A percentile compares a stretch with the other conserved stretches of the same genome.
These are phyloP conservation scores for Epicoccum nigrum DNA, from an alignment of 2,329 filamentous ascomycete species.

Conservation along the genomic window DNA sequence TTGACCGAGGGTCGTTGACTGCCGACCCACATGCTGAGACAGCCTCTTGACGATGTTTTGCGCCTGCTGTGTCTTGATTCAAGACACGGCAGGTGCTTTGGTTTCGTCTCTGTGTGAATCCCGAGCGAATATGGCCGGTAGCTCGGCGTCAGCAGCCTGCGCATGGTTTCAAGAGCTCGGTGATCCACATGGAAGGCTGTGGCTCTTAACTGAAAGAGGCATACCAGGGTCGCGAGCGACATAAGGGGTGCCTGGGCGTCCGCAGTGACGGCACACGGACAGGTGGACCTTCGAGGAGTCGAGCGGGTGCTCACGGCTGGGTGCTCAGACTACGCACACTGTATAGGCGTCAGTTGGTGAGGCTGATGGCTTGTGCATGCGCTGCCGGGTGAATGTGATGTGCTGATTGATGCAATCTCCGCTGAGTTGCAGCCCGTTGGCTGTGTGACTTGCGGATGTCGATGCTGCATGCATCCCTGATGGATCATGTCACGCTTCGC, in stretches of 20 bases:
- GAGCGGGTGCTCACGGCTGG: conserved; percentile 24
- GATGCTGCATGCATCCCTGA: conserved; percentile 34
- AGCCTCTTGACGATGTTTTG: background rate
- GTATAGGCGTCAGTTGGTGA: conserved; percentile 23
- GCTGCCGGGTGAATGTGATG: conserved; percentile 26
- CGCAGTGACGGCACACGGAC: conserved; percentile 33
- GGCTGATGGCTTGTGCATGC: conserved; percentile 28
- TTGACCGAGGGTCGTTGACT: background rate
- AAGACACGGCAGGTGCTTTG: conserved; percentile 20
- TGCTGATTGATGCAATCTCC: conserved; percentile 45
- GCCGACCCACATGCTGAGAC: background rate
- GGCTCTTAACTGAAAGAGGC: conserved; percentile 29
- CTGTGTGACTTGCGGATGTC: conserved; percentile 33
- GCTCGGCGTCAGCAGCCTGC: conserved; percentile 32
- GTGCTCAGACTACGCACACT: conserved; percentile 21
- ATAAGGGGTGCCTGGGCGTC: conserved; percentile 27
- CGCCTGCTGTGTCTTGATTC: conserved; percentile 21
- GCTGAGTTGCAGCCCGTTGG: conserved; percentile 39
- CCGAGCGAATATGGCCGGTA: conserved; percentile 23
- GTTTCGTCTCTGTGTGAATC: conserved; percentile 21
- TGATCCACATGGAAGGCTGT: conserved; percentile 29
- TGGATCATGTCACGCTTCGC: conserved; percentile 28
- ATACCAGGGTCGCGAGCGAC: conserved; percentile 19
- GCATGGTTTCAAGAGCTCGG: conserved; percentile 41
- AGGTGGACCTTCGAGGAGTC: conserved; percentile 20